Percentiles rank a stretch among this genome's conserved stretches.
These are phyloP conservation scores for Zygoascus bituminiphila DNA, from an alignment of 805 yeast species.

Conservation along the genomic window DNA sequence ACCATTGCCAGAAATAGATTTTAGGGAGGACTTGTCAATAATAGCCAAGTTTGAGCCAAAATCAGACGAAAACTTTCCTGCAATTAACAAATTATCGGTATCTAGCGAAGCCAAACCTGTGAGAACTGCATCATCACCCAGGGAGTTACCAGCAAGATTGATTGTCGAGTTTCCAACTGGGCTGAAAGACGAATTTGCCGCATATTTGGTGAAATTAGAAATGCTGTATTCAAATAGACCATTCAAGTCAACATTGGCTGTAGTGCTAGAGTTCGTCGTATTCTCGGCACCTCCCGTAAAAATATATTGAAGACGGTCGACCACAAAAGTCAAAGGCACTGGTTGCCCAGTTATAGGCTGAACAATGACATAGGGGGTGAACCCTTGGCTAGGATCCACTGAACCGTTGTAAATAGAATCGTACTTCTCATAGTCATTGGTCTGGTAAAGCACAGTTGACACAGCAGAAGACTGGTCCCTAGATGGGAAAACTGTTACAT, in stretches of 20 bases:
- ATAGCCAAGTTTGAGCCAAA: constrained; percentile 8
- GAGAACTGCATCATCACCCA: constrained; percentile 37
- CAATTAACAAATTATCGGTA: constrained; percentile 32
- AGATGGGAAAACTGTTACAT: constrained; percentile 55
- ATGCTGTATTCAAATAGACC: constrained; percentile 80
- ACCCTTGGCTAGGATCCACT: constrained; percentile 35
- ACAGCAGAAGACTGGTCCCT: constrained; percentile 32
- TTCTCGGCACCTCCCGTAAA: constrained; percentile 13
- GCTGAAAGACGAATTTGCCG: constrained; percentile 24
- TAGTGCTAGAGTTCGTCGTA: constrained; percentile 14
- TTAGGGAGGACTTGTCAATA: constrained; percentile 7
- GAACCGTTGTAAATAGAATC: constrained; percentile 70
- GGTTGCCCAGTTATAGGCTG: constrained; percentile 24
- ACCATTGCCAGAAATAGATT: constrained; percentile 30
- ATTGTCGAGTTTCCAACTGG: constrained; percentile 44
- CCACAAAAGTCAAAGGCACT: constrained; percentile 50
- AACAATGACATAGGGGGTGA: constrained; percentile 40
- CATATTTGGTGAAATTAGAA: constrained; percentile 46
- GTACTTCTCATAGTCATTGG: constrained; percentile 70
- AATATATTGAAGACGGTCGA: constrained; percentile 51
- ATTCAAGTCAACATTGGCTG: constrained; percentile 35
- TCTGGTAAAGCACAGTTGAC: constrained; percentile 58
- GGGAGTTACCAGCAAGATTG: constrained; percentile 28
- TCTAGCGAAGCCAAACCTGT: constrained; percentile 27
- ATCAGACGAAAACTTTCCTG: constrained; percentile 37